Evolutionary conservation across 495 filamentous ascomycete genomes (phyloP), one percentile per base, ranked within the genome.

Genomic region (Penicillium verhagenii): DNA sequence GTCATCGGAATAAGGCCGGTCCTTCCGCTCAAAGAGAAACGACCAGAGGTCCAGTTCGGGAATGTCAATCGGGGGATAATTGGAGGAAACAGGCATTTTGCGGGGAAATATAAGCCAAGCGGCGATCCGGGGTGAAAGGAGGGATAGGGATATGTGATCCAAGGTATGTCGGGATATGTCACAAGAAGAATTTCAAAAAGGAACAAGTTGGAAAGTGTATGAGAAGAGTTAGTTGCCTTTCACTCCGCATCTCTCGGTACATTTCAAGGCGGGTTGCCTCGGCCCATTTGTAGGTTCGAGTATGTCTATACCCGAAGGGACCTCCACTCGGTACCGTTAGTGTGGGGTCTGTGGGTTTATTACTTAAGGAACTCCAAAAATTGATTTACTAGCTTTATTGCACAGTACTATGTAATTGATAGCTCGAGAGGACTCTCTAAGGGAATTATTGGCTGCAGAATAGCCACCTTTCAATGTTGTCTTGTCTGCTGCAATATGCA

Each of bases 1-100:
- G 40, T 78, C 67, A 53, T 92, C 87, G 2, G 86, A 78, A 62
- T 76, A 96, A 6, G 73, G 67, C 54, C 76, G 79, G 47, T 89
- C 79, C 50, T 87, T 86, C 45, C 87, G 75, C 62, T 94, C 89
- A 66, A 96, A 92, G 8, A 97, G 66, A 43, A 95, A 86, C 0
- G 77, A 74, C 84, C 85, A 94, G 19, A 96, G 53, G 66, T 93
- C 91, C 31, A 73, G 58, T 21, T 72, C 54, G 24, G 76, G 76
- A 16, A 79, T 71, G 25, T 74, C 64, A 37, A 73, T 40, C 14
- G 54, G 42, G 7, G 74, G 69, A 42, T 74, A 76, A 13, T 53
- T 56, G 23, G 76, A 79, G 26, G 70, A 54, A 53, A 74, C 68
- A 6, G 74, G 74, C 76, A 79, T 78, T 47, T 58, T 68, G 61